Evolutionary conservation across 2,329 filamentous ascomycete species (phyloP), one percentile per base, ranked within the genome.

Genomic region (Emmonsia crescens): DNA sequence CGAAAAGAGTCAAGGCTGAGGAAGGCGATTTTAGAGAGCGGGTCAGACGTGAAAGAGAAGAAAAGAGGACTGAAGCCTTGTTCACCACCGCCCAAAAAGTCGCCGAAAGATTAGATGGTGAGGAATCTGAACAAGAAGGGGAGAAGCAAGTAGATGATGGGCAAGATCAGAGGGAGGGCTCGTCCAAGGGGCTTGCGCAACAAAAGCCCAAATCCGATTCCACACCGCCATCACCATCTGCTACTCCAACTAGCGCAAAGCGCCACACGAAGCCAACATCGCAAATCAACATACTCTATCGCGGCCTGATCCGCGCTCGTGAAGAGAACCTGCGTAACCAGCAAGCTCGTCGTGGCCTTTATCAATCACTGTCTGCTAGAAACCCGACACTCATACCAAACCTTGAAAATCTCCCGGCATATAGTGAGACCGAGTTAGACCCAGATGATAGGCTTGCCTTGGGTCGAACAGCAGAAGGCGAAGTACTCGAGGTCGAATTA

Each of bases 41-140:
- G 1, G 83, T 91, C 62, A 80, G 87, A 63, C 80, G 78, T 69
- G 89, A 93, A 73, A 80, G 85, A 60, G 88, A 93, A 74, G 81
- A 84, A 60, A 84, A 81, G 64, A 81, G 86, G 67, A 71, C 82
- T 3, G 90, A 96, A 73, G 83, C 82, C 31, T 83, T 89, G 73
- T 79, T 93, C 27, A 82, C 82, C 64, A 89, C 85, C 1, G 93
- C 91, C 27, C 92, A 96, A 80, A 89, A 88, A 68, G 85, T 94
- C 10, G 86, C 89, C 2, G 91, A 96, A 77, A 78, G 85, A 59
- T 82, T 97, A 75, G 86, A 89, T 63, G 82, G 82, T 6, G 84
- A 86, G 66, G 61, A 73, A 49, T 68, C 65, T 6, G 72, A 70
- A 29, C 65, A 55, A 60, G 70, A 70, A 48, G 66, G 62, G 12